Conservation (phyloP, 2,329 filamentous ascomycete species). For the Claviceps sp. region DNA sequence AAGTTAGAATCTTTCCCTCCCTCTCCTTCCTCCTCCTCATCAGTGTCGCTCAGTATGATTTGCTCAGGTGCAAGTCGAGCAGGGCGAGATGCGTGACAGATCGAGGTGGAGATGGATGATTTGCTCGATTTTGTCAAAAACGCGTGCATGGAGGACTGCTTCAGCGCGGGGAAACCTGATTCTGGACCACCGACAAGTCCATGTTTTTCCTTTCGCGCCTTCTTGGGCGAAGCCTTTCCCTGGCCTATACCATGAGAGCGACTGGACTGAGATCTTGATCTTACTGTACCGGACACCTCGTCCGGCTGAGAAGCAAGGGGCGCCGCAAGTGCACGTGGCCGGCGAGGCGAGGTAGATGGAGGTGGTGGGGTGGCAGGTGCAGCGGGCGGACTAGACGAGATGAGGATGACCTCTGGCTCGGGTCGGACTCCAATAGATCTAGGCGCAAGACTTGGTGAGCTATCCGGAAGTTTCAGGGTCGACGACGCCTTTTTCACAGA, state of each 20-base stretch:
- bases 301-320: constrained; percentile 6
- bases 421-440: constrained; percentile 17
- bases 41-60: background rate
- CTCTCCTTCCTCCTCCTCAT: background rate
- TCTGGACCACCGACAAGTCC: background rate
- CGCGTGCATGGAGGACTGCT: constrained; percentile 21
- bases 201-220: background rate
- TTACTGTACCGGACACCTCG: constrained; percentile 14
- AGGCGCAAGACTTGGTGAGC: constrained; percentile 29
- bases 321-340: constrained; percentile 5
- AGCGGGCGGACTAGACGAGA: constrained; percentile 29
- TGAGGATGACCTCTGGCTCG: constrained; percentile 26
- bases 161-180: constrained; percentile 9
- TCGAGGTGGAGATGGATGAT: background rate
- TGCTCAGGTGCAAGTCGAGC: background rate
- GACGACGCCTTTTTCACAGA: constrained; percentile 9
- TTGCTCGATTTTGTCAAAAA: constrained; percentile 10
- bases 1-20: constrained; percentile 9
- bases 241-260: constrained; percentile 9
- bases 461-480: constrained; percentile 25
- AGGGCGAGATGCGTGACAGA: background rate
- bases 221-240: constrained; percentile 3
- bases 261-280: constrained; percentile 11
- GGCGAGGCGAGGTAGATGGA: constrained; percentile 11
- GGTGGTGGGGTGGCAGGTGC: constrained; percentile 16